Percentiles rank a stretch among this genome's conserved stretches.
phyloP scores from a whole-genome alignment of 2,329 filamentous ascomycete genomes.

The Cladosporium sp. region DNA sequence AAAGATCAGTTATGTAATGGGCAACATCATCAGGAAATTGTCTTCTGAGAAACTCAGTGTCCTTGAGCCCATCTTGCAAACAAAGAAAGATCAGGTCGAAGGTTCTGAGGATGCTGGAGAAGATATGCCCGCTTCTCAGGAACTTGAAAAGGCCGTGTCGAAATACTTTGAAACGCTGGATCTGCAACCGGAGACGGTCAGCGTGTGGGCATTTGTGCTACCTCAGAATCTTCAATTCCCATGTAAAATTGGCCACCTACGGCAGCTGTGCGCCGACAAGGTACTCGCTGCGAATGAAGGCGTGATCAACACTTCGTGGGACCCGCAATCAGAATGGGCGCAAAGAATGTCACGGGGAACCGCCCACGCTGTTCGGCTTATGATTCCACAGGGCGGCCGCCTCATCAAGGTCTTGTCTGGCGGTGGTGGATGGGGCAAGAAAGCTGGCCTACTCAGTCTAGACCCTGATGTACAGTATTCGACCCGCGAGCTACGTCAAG shows the following conservation, averaged over 20 bases:
- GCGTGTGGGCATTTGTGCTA: conserved; percentile 70
- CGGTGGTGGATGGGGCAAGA: conserved; percentile 79
- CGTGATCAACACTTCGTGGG: background rate
- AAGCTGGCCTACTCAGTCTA: conserved; percentile 72
- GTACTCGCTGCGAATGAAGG: background rate
- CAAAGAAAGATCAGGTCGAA: background rate
- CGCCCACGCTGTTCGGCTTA: background rate
- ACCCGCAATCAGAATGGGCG: background rate
- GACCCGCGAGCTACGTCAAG: conserved; percentile 48
- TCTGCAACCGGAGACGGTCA: conserved; percentile 47
- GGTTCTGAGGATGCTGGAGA: conserved; percentile 15
- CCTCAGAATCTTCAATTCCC: conserved; percentile 32
- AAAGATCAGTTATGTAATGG: conserved; percentile 61
- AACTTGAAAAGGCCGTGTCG: conserved; percentile 64
- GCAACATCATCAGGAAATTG: conserved; percentile 71
- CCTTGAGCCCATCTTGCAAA: background rate
- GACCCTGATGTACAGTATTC: conserved; percentile 62
- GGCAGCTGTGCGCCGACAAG: too few relatives aligned
- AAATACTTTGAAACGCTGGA: conserved; percentile 48
- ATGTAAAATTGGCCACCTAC: too few relatives aligned
- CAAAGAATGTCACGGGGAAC: background rate
- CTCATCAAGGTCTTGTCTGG: conserved; percentile 63
- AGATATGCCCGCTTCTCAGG: conserved; percentile 58
- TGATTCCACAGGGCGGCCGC: conserved; percentile 30
- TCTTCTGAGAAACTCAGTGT: conserved; percentile 28